Evolutionary conservation across 2,329 filamentous ascomycete species (phyloP).

Genomic region (Aspergillus ochraceus): DNA sequence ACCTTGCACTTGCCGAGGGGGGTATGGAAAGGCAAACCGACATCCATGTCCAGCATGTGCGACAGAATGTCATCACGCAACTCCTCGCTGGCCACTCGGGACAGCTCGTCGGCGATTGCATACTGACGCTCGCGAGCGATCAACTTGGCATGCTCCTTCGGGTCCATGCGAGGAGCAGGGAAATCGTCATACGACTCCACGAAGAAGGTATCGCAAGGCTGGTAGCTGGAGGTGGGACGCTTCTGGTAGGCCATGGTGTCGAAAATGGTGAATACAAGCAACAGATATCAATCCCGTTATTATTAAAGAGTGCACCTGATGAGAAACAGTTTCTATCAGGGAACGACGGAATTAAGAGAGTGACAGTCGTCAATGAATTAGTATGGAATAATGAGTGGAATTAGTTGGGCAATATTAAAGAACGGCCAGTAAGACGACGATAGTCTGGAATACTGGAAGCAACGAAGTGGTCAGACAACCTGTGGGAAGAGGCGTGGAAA

Average conservation of each 20-base stretch:
- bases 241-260: slow-evolving; percentile 57
- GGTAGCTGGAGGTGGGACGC: slow-evolving; percentile 54
- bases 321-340: slow-evolving; percentile 34
- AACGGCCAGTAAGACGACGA: slow-evolving; percentile 43
- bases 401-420: slow-evolving; percentile 57
- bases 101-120: slow-evolving; percentile 85
- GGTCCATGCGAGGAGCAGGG: slow-evolving; percentile 56
- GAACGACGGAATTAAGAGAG: slow-evolving; percentile 50
- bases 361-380: slow-evolving; percentile 49
- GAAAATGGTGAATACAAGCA: slow-evolving; percentile 15
- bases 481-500: slow-evolving; percentile 24
- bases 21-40: slow-evolving; percentile 30
- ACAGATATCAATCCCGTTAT: slow-evolving; percentile 22
- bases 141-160: slow-evolving; percentile 74
- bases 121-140: slow-evolving; percentile 81
- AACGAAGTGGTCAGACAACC: slow-evolving; percentile 28
- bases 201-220: slow-evolving; percentile 68
- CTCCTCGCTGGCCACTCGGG: slow-evolving; percentile 78
- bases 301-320: slow-evolving; percentile 45
- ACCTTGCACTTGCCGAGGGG: neutral
- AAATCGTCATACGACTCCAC: slow-evolving; percentile 61
- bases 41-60: slow-evolving; percentile 95
- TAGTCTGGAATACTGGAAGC: slow-evolving; percentile 37
- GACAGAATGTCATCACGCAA: slow-evolving; percentile 92
- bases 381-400: slow-evolving; percentile 55